Base-by-base conservation (phyloP, 192 early-diverging fungal species). In the Lunasporangiospora selenospora region DNA sequence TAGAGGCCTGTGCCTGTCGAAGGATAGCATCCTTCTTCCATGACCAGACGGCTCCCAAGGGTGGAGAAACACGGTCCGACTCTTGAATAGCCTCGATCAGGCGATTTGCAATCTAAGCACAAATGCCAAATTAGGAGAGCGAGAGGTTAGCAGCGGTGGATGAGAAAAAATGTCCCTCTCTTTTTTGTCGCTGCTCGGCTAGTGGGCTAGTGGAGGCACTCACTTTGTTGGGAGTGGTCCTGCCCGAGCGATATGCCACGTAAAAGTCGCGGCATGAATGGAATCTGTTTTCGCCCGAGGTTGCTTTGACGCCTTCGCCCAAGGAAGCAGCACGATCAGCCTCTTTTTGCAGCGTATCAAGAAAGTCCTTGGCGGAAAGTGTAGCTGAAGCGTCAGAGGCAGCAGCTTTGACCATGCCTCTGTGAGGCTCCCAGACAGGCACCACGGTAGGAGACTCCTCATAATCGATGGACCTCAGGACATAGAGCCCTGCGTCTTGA, bases 1-100 rank as follows among this genome's bases (percentile, higher is more conserved):
- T 82, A 3, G 87, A 90, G 11, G 39, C 82, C 11, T 55, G 51
- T 1, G 88, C 88, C 46, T 90, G 86, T 18, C 62, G 47, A 0
- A 82, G 26, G n/a, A 80, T 69, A 27, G 63, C 58, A 3, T 83
- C 77, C 19, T 55, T 23, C 12, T 66, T 37, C 38, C 60, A 76
- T 32, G 59, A 65, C 53, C 62, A 69, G 18, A 79, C 47, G 24
- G 62, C 77, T 15, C 62, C 58, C 39, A 79, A 31, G 1, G 61
- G 32, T n/a, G 77, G 65, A 23, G 38, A 16, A 31, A 54, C 7
- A 50, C 56, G 30, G 11, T 71, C 49, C 0, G 69, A 73, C 15
- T 59, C 52, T 1, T 75, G 32, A 12, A 80, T 40, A 15, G 33
- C 29, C 1, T 45, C 48, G 6, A 83, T 7, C 32, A 80, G 27